Conservation (phyloP, 1,284 basidiomycete species). For the Microbotryum silenes-acaulis region DNA sequence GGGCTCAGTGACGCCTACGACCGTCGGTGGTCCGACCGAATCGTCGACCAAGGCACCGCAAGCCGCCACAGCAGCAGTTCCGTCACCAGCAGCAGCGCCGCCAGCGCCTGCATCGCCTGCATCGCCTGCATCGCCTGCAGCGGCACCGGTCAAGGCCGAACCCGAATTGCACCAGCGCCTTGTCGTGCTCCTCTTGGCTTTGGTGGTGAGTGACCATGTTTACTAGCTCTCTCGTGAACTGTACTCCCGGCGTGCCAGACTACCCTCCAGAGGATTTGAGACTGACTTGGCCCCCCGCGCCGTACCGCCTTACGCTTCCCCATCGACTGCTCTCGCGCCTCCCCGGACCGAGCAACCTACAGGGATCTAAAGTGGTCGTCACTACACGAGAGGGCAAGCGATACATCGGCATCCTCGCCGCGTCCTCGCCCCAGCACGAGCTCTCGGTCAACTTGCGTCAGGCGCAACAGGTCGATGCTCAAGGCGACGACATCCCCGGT, state of each 20-base stretch:
- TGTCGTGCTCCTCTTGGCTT: slow-evolving; percentile 23
- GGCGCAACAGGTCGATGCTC: slow-evolving; percentile 48
- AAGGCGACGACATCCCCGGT: slow-evolving; percentile 56
- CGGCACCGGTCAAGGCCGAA: not conserved
- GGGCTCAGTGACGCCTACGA: not conserved
- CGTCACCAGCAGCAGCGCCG: not conserved
- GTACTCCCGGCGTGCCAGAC: not conserved
- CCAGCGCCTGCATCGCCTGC: not conserved
- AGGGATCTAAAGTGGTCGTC: slow-evolving; percentile 47
- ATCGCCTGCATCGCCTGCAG: not conserved
- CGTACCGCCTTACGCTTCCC: not conserved
- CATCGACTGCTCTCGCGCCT: not conserved
- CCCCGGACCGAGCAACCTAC: not conserved
- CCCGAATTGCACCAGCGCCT: slow-evolving; percentile 12
- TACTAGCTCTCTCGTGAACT: not conserved
- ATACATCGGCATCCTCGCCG: slow-evolving; percentile 60
- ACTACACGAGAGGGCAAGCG: slow-evolving; percentile 58
- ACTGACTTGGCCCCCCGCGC: not conserved
- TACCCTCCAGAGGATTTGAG: not conserved
- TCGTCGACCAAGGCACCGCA: too few species aligned
- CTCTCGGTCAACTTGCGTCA: slow-evolving; percentile 59
- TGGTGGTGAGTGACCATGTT: slow-evolving; percentile 21
- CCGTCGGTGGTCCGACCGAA: too few species aligned
- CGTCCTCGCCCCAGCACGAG: slow-evolving; percentile 58
- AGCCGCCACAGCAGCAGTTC: not conserved